Base-by-base conservation (phyloP, 2,329 filamentous ascomycete species). In the Teratosphaeria destructans region DNA sequence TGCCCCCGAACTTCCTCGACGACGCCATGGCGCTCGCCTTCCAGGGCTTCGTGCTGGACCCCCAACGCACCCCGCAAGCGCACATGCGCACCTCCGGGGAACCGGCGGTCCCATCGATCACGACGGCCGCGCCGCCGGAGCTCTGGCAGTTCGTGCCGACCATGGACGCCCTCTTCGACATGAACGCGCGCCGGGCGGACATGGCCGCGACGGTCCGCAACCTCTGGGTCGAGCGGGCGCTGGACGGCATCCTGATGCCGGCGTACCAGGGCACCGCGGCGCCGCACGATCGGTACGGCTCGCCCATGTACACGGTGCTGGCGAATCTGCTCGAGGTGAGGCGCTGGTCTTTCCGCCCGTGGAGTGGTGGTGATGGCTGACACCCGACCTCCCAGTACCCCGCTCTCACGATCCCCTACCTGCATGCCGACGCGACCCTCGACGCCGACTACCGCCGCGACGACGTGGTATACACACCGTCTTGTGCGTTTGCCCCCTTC, bases 191-290 rank as follows among this genome's bases (percentile, higher is more conserved):
- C 56, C 66, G 72, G 34, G 64, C 63, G 19, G 56, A 68, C 59
- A 71, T 77, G 8, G 39, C 70, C 5, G 71, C 75, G 19, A 66
- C 61, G 0, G 83, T 76, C 72, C 74, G 78, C 16, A 71, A 72
- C 39, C 52, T 74, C 0, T 76, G 79, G 68, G 68, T 73, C 1
- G 67, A 76, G 19, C 66, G 80, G 19, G 66, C 72, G 7, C 68
- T 84, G 3, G 82, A 84, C 68, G 77, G 76, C 0, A 67, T 84
- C 75, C 79, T 3, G 74, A 75, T 3, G 77, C 80, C 5, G 78
- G 80, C 63, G 76, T 57, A 57, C 19, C 29, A 55, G 12, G 54
- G 71, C 12, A 82, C 80, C 0, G 81, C 82, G 0, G 76, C 79
- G 0, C 72, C 71, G 19, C 79, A 83, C 65, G 81, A 84, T 66